Evolutionary conservation across 768 basidiomycete genomes (phyloP), one percentile per base, ranked within the genome.

Genomic region (Leucosporidium yakuticum): DNA sequence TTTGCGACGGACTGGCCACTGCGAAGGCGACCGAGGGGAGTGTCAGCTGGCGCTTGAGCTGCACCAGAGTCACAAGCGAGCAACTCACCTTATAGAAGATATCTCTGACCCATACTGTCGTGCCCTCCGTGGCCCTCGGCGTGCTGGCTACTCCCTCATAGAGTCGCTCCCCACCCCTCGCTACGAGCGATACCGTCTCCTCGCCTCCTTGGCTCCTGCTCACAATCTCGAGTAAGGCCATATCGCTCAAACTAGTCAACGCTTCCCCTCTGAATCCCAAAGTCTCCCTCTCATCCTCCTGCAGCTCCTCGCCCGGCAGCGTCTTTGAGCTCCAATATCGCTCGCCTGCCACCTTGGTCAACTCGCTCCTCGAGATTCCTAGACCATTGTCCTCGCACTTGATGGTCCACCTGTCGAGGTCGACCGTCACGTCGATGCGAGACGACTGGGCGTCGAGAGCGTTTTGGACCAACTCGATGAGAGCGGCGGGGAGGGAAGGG

Each of bases 391-490:
- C 95, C 74, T 83, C 83, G 14, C 94, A 88, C 85, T 89, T 88
- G 74, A 91, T 87, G 11, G 83, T 81, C 90, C 91, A 94, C 54
- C 87, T 85, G 54, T 83, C 84, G 60, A 85, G 85, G 75, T 92
- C 84, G 2, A 96, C 76, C 5, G 87, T 86, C 57, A 92, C 80
- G 51, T 88, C 86, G 60, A 98, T 81, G 27, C 83, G 82, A 21
- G 78, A 81, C 0, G 92, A 85, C 34, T 82, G 82, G 4, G 94
- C 90, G 74, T 98, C 95, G 14, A 97, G 81, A 4, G 90, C 83
- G 77, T 98, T 98, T 77, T 94, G 93, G 17, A 93, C 78, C 47
- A 98, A 84, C 78, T 97, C 92, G 2, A 86, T 87, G 27, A 94
- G 81, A 65, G 94, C 81, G 76, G 88, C 86, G 12, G 88, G 82